Percentiles rank a stretch among this genome's conserved stretches.
Conservation (phyloP, 768 basidiomycete genomes). For the Lentinula detonsa region DNA sequence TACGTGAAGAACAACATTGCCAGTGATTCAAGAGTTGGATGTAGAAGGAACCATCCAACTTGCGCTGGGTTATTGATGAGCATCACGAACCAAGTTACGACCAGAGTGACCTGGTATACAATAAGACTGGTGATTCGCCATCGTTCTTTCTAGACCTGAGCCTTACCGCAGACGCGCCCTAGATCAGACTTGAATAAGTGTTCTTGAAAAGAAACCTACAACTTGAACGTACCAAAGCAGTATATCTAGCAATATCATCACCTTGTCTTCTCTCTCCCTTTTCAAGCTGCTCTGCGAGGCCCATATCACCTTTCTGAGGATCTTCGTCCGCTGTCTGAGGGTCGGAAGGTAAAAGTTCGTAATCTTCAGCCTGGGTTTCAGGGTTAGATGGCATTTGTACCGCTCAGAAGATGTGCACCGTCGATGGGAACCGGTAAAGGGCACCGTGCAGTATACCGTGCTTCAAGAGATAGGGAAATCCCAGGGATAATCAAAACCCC, state of each 20-base stretch:
- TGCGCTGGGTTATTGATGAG: conserved; percentile 36
- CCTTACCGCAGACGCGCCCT: conserved; percentile 5
- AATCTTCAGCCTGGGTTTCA: conserved; percentile 7
- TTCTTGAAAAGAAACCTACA: background rate
- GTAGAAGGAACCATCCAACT: conserved; percentile 59
- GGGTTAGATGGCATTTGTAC: conserved; percentile 2
- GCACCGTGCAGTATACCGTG: background rate
- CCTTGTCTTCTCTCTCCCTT: conserved; percentile 31
- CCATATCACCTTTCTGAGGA: conserved; percentile 22
- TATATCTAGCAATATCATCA: conserved; percentile 26
- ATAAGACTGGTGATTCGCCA: background rate
- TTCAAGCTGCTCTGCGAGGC: conserved; percentile 16
- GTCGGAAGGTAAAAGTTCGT: conserved; percentile 11
- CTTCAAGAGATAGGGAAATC: background rate
- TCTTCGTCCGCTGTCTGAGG: conserved; percentile 5
- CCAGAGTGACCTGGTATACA: conserved; percentile 29
- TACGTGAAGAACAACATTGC: conserved; percentile 53
- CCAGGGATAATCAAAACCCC: background rate
- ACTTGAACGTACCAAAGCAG: conserved; percentile 27
- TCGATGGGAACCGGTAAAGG: background rate
- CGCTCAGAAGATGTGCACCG: background rate
- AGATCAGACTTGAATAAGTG: background rate
- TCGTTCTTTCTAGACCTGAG: background rate
- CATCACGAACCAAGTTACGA: conserved; percentile 39
- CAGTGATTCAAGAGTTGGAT: conserved; percentile 58